Conservation (phyloP, 75 land plant genomes). For the Selaginella moellendorffii region DNA sequence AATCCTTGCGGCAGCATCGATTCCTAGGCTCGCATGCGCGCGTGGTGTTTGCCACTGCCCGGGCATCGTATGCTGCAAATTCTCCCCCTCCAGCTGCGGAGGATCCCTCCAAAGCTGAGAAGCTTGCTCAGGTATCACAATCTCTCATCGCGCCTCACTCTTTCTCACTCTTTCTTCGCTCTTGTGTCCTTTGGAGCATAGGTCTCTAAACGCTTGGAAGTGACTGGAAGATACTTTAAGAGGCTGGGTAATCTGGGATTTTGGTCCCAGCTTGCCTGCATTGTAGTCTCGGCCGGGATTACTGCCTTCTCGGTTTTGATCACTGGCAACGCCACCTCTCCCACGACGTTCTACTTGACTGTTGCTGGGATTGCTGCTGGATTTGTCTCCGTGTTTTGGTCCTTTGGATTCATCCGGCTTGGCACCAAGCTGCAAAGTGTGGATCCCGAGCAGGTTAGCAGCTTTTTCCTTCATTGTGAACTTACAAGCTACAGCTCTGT, state of each 20-base stretch:
- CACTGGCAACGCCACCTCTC: constrained; percentile 72
- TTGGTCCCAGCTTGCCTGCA: constrained; percentile 89
- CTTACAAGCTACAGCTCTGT: constrained; percentile 1
- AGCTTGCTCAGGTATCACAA: neutral
- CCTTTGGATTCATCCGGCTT: constrained; percentile 83
- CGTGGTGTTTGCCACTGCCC: neutral
- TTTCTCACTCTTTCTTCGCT: neutral
- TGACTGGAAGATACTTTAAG: constrained; percentile 62
- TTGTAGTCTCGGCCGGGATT: constrained; percentile 80
- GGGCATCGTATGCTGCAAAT: neutral
- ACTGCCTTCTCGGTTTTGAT: constrained; percentile 77
- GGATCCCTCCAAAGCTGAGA: neutral
- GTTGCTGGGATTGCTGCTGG: constrained; percentile 92
- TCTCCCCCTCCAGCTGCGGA: neutral
- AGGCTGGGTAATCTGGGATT: constrained; percentile 81
- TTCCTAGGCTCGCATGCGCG: no score
- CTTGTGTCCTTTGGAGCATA: constrained; percentile 7
- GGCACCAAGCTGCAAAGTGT: constrained; percentile 54
- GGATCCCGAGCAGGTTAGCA: constrained; percentile 74
- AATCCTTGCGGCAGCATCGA: no score
- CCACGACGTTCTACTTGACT: constrained; percentile 74
- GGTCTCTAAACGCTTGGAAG: constrained; percentile 86
- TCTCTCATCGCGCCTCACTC: neutral
- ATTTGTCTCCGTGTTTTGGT: constrained; percentile 93
- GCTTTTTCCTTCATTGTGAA: neutral